Conservation (phyloP, 805 yeast genomes). For the Starmerella cellae region DNA sequence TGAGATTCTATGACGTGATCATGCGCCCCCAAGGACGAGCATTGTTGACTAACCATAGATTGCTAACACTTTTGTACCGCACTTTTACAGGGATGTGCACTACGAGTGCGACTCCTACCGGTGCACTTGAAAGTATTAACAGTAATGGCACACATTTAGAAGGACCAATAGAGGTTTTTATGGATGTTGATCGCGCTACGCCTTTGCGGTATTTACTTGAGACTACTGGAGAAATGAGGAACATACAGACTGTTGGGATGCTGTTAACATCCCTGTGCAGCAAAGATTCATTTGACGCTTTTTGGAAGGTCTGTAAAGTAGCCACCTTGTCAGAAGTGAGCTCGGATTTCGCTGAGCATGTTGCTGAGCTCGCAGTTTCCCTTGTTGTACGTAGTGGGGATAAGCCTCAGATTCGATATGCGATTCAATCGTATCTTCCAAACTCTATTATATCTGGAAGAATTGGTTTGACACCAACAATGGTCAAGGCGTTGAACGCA, state of each 20-base stretch:
- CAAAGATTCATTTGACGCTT: conserved; percentile 20
- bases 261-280: conserved; percentile 24
- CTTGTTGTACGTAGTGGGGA: conserved; percentile 25
- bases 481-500: conserved; percentile 7
- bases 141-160: not conserved
- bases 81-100: conserved; percentile 18
- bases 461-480: conserved; percentile 10
- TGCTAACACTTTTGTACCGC: conserved; percentile 23
- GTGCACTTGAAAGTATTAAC: conserved; percentile 19
- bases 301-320: conserved; percentile 26
- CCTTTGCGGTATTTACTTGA: conserved; percentile 12
- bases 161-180: conserved; percentile 2
- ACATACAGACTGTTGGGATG: conserved; percentile 18
- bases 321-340: conserved; percentile 15
- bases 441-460: conserved; percentile 4
- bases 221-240: conserved; percentile 7
- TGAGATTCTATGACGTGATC: conserved; percentile 19
- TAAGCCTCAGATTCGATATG: conserved; percentile 16
- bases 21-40: conserved; percentile 20
- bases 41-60: conserved; percentile 18
- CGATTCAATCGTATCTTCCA: conserved; percentile 22
- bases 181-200: conserved; percentile 8
- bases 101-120: conserved; percentile 14
- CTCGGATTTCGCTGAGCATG: conserved; percentile 16
- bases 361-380: conserved; percentile 18